Evolutionary conservation across 305 asterid genomes (phyloP), one percentile per base, ranked within the genome.

Genomic region (Solanum hybrid): DNA sequence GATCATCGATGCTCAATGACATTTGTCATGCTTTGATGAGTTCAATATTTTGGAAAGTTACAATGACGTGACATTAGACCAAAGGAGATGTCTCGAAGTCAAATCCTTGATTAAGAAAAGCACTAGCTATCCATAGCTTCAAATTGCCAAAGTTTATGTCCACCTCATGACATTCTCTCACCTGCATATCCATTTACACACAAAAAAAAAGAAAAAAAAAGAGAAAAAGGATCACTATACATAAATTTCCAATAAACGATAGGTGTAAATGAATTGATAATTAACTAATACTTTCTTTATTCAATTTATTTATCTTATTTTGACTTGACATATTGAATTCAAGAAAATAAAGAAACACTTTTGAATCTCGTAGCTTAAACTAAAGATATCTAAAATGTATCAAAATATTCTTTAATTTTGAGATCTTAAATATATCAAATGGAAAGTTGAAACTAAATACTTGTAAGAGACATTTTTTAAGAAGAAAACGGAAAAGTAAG

Each of bases 31-130:
- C 73, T 29, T 46, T 42, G 31, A 31, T 11, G 5, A 8, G 18
- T 10, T 82, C 10, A 11, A 42, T 6, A 31, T 33, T 31, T 40
- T 34, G 12, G 1, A 20, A 46, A 64, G 26, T 57, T 75, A 76
- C 74, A 77, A 75, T 31, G 20, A 4, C 5, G 6, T 31, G 11
- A 46, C 28, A 28, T 42, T 24, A 79, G 37, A 88, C 86, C 79
- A 89, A 89, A 35, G 80, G 85, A n/a, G 91, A 86, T 24, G 92
- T 85, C 46, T 91, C 93, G 46, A 96, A 94, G 86, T 94, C 95
- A 89, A 97, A 97, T 16, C 99, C 99, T 64, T 94, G 95, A 75
- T 93, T 93, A 34, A 95, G 94, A 85, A 95, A 93, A 87, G 94
- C 91, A 34, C 92, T 92, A 5, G 95, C 95, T 74, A 96, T 92